Conservation (phyloP, 768 basidiomycete species). For the Dendrothele bispora region DNA sequence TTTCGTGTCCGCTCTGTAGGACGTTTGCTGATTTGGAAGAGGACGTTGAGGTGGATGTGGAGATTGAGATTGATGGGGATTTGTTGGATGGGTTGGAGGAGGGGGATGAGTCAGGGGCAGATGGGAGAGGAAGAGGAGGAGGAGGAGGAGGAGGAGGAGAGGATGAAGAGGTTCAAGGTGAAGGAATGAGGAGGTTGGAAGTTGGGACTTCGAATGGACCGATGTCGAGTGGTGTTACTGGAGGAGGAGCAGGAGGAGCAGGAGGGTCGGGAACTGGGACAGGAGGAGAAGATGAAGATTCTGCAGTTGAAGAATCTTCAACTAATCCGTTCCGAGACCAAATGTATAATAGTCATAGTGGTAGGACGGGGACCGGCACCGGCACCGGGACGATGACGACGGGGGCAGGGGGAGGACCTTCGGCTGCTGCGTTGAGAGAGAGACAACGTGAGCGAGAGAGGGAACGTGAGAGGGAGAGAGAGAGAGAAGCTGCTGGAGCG, state of each 20-base stretch:
- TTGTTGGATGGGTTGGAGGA: slow-evolving; percentile 12
- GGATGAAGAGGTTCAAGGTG: not conserved
- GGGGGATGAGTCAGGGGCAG: slow-evolving; percentile 24
- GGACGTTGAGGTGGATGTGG: slow-evolving; percentile 73
- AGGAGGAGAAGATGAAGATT: slow-evolving; percentile 2
- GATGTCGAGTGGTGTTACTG: not conserved
- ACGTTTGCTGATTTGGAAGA: slow-evolving; percentile 95
- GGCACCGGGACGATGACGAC: not conserved
- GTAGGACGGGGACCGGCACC: not conserved
- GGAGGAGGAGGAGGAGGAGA: too few relatives aligned
- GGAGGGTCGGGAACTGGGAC: not conserved
- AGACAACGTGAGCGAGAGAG: slow-evolving; percentile 16
- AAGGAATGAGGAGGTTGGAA: not conserved
- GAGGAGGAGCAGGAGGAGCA: slow-evolving; percentile 7
- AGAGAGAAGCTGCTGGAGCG: slow-evolving; percentile 27
- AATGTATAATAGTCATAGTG: not conserved
- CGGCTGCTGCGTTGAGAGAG: slow-evolving; percentile 11
- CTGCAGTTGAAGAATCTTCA: not conserved
- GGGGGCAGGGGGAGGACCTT: not conserved
- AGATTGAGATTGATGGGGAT: slow-evolving; percentile 10
- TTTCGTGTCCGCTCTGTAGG: slow-evolving; percentile 93
- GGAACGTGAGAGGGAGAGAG: slow-evolving; percentile 12
- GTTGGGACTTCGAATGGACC: not conserved
- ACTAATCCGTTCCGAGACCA: not conserved
- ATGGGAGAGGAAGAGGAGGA: slow-evolving; percentile 11